Percentiles rank a stretch among this genome's conserved stretches.
These are phyloP conservation scores for Hylodesmum podocarpum DNA, from an alignment of 306 rosid species.

Conservation along the genomic window DNA sequence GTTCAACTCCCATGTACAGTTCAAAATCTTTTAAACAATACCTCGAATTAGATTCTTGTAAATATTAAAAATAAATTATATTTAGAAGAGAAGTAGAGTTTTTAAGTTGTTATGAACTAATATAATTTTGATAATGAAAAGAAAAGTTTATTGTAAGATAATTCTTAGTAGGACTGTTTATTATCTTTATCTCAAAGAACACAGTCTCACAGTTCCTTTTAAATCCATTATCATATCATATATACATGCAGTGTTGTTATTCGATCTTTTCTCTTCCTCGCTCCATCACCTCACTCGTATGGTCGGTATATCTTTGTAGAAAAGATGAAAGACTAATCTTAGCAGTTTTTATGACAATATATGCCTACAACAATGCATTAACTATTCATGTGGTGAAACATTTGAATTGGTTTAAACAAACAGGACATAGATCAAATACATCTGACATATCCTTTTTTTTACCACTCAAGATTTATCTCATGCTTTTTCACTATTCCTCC, in stretches of 20 bases:
- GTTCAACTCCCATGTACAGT: too few relatives aligned
- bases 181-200: not conserved
- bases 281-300: not conserved
- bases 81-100: too few relatives aligned
- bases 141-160: too few relatives aligned
- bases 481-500: not conserved
- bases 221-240: not conserved
- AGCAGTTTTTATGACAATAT: not conserved
- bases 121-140: too few relatives aligned
- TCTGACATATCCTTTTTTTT: not conserved
- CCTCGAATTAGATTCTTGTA: too few relatives aligned
- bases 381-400: conserved; percentile 1
- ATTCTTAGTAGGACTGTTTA: not conserved
- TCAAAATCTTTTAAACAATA: too few relatives aligned
- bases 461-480: not conserved
- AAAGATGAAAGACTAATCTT: not conserved
- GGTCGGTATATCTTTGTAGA: not conserved
- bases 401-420: not conserved
- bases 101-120: too few relatives aligned
- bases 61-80: too few relatives aligned
- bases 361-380: not conserved
- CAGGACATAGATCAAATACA: not conserved
- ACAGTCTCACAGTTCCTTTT: not conserved
- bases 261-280: not conserved
- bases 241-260: not conserved